Evolutionary conservation across 345 rosid species (phyloP), one percentile per base, ranked within the genome.

Genomic region (Mallotus nudiflorus): DNA sequence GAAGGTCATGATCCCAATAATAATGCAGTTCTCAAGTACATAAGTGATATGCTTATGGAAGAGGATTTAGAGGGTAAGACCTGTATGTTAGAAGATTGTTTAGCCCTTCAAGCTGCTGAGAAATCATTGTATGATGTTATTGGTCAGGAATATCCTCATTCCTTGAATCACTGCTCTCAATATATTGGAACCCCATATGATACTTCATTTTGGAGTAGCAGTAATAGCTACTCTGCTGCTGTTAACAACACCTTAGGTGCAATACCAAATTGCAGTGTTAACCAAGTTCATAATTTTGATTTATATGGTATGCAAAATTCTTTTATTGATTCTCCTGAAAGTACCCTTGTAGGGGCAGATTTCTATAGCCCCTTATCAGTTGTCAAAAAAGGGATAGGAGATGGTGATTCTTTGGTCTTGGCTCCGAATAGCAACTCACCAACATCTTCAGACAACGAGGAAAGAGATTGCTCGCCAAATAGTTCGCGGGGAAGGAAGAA

Each of bases 31-130:
- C 82, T 91, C 50, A 91, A 86, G 75, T 91, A 76, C 82, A 91
- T 89, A 58, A 83, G 78, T 67, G 92, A 89, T 66, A 89, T 91
- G 72, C 88, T 91, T 46, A 86, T 91, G 97, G 97, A 89, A 66
- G 97, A 92, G 79, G 91, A 88, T 62, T 63, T 89, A 69, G 90
- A 82, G 70, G 88, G 78, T 9, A 86, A 84, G 76, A 72, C 84
- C 59, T 86, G 86, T 73, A 89, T 93, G 97, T 76, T 89, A 65
- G 90, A 85, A 81, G 90, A 88, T 33, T 82, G 86, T 69, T 83
- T 90, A 49, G 91, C 97, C 22, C 85, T 93, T 68, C 98, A 93
- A 80, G 94, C 92, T 2, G 91, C 89, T 15, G 97, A 89, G 66
- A 93, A 78, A 61, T 87, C 94, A 44, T 83, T 91, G 33, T 87